Percentiles rank a stretch among this genome's conserved stretches.
These are phyloP conservation scores for Sporisorium iseilematis-ciliati DNA, from an alignment of 1,284 basidiomycete genomes.

Conservation along the genomic window DNA sequence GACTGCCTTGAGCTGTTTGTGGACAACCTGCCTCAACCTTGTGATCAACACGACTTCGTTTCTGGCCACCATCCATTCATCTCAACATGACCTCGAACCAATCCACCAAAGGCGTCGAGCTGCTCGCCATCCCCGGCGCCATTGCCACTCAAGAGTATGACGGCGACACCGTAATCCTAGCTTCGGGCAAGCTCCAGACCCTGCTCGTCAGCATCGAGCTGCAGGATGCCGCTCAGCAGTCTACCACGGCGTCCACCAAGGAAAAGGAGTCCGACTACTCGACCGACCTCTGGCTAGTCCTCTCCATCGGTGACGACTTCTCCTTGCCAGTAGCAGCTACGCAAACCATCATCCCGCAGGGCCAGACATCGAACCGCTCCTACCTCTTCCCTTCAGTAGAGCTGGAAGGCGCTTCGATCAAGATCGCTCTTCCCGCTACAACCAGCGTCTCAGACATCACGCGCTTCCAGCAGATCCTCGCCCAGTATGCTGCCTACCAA, in stretches of 20 bases:
- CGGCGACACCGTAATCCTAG: conserved; percentile 46
- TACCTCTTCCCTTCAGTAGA: conserved; percentile 55
- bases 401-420: conserved; percentile 52
- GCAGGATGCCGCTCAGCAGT: conserved; percentile 15
- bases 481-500: conserved; percentile 57
- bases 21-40: background rate
- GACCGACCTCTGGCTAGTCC: conserved; percentile 56
- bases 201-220: conserved; percentile 54
- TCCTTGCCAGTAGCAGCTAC: conserved; percentile 47
- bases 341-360: conserved; percentile 44
- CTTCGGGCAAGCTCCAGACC: conserved; percentile 35
- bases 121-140: conserved; percentile 38
- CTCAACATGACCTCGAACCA: conserved; percentile 23
- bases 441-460: conserved; percentile 19
- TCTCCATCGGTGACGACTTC: conserved; percentile 49
- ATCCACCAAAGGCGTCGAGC: conserved; percentile 40
- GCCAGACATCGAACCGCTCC: conserved; percentile 16
- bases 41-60: too few relatives aligned
- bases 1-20: background rate
- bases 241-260: background rate
- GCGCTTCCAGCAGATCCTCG: conserved; percentile 54
- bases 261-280: conserved; percentile 27
- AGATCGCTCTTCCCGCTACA: conserved; percentile 30
- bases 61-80: background rate
- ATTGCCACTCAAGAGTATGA: conserved; percentile 51